Evolutionary conservation across 805 yeast species (phyloP), one percentile per base, ranked within the genome.

Genomic region (Candida chilensis): DNA sequence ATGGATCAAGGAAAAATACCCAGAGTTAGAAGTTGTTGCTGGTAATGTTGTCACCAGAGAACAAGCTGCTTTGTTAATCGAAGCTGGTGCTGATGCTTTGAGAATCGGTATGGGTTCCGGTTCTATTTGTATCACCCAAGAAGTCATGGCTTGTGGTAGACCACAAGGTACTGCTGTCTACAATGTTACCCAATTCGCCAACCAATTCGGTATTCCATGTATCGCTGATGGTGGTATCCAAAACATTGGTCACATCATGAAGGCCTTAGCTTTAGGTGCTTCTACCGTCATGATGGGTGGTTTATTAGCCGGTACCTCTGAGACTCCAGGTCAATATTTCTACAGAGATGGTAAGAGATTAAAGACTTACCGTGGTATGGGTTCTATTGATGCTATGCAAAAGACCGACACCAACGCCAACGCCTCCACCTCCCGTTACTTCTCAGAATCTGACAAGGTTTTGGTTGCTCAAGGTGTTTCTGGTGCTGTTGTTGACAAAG

Each of bases 61-160:
- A 62, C 98, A 92, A 71, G 97, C 98, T 45, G 98, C 98, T 38
- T 71, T 76, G 52, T 73, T 92, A 52, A 90, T 87, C 49, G 80
- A 72, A 48, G 96, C 95, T 31, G 98, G 98, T 64, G 95, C 94
- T 32, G 98, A 92, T 59, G 97, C 88, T 57, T 71, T 92, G 50
- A 86, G 97, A 74, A 90, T 92, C 46, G 98, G 98, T 67, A 92
- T 92, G 98, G 98, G 98, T 55, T 85, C 97, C 20, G 98, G 98
- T 51, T 86, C 96, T 39, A 94, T 94, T 57, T 92, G 98, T 74
- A 92, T 92, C 57, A 92, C 98, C 32, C 98, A 92, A 69, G 98
- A 92, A 68, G 98, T 92, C 37, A 92, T 92, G 98, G 98, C 98
- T 31, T 94, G 96, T 67, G 98, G 98, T 66, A 87, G 98, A 74